These are phyloP conservation scores for Beta lomatogona DNA, from an alignment of 179 eudicot genomes.

Conservation along the genomic window DNA sequence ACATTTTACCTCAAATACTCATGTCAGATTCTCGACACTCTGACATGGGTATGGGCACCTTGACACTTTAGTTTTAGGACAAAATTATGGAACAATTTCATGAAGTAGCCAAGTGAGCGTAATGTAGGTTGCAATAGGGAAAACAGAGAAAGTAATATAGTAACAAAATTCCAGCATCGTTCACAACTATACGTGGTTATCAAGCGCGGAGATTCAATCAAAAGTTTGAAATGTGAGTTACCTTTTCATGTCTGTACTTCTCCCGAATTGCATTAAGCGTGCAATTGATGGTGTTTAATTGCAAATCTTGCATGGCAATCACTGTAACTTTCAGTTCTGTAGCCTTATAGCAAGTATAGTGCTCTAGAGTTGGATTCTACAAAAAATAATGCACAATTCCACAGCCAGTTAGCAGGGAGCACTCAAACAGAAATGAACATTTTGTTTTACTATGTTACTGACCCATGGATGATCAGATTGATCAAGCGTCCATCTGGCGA, in stretches of 20 bases:
- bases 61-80: no score
- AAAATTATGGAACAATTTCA: no score
- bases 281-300: slow-evolving; percentile 52
- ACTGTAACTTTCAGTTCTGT: slow-evolving; percentile 62
- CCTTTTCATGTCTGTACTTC: slow-evolving; percentile 87
- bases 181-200: background rate
- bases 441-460: slow-evolving; percentile 12
- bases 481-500: slow-evolving; percentile 91
- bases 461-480: slow-evolving; percentile 86
- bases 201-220: background rate
- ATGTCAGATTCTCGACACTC: no score
- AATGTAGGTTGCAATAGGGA: no score
- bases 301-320: slow-evolving; percentile 63
- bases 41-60: no score
- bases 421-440: background rate
- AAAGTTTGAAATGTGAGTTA: slow-evolving; percentile 21
- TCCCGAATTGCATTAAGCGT: slow-evolving; percentile 68
- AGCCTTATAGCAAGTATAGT: slow-evolving; percentile 72
- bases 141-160: no score
- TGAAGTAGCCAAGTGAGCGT: no score
- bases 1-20: no score
- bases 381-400: slow-evolving; percentile 11
- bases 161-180: no score
- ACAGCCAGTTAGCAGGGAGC: background rate
- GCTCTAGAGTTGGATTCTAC: slow-evolving; percentile 84